Conservation (phyloP, 257 asterid species). For the Fraxinus pennsylvanica region DNA sequence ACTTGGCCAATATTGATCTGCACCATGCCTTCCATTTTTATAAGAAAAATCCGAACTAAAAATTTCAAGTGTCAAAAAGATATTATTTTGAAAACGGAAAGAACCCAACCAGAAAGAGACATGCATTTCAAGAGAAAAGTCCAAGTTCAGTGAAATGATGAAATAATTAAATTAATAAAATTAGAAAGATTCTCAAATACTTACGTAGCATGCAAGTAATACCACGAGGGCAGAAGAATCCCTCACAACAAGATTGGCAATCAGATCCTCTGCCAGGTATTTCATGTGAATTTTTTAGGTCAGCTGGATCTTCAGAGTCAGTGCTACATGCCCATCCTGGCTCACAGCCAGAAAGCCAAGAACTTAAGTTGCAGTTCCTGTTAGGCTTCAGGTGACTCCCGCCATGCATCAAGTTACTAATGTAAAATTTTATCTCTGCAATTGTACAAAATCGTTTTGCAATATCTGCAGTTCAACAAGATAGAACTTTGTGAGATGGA, state of each 20-base stretch:
- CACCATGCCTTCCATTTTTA: too few species aligned
- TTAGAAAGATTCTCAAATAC: constrained; percentile 29
- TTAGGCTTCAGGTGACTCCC: constrained; percentile 51
- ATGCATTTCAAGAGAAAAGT: not conserved
- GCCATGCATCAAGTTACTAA: constrained; percentile 46
- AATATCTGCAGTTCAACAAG: constrained; percentile 47
- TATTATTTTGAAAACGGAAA: not conserved
- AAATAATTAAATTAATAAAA: not conserved
- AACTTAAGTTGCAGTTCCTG: constrained; percentile 68
- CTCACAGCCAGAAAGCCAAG: constrained; percentile 80
- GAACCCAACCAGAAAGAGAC: not conserved
- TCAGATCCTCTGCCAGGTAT: constrained; percentile 63
- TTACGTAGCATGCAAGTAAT: constrained; percentile 94
- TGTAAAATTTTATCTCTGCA: constrained; percentile 65
- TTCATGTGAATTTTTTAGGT: constrained; percentile 36
- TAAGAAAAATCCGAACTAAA: too few species aligned
- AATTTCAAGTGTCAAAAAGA: too few species aligned
- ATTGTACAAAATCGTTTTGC: constrained; percentile 66
- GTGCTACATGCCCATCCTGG: constrained; percentile 89
- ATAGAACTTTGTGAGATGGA: constrained; percentile 17
- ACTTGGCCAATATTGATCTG: too few species aligned
- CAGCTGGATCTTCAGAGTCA: constrained; percentile 38
- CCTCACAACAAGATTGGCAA: constrained; percentile 83
- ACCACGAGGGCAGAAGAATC: constrained; percentile 86
- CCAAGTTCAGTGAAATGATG: not conserved